phyloP scores from a whole-genome alignment of 352 stramenopile species.

The Globisporangium acanthophoron region DNA sequence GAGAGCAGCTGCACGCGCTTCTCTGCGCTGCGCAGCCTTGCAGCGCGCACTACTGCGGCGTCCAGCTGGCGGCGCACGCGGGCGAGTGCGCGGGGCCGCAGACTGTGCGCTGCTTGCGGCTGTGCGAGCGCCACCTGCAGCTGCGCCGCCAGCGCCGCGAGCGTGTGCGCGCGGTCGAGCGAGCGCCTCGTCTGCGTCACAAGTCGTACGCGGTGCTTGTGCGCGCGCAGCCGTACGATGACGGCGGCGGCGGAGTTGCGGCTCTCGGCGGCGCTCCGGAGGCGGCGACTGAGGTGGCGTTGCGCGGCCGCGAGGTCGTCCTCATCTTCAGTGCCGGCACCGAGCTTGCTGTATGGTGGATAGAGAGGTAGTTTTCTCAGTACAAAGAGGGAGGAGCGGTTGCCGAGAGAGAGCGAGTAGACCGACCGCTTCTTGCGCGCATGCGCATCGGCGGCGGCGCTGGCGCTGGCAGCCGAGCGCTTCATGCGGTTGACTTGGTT shows the following conservation, averaged over 20 bases:
- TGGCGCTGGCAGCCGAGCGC: background rate
- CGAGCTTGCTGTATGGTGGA: background rate
- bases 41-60: background rate
- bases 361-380: background rate
- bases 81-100: slow-evolving; percentile 2
- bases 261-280: background rate
- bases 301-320: background rate
- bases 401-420: background rate
- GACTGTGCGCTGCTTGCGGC: background rate
- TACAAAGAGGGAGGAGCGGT: background rate
- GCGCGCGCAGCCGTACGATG: background rate
- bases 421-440: background rate
- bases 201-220: background rate
- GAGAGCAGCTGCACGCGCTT: background rate
- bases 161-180: background rate
- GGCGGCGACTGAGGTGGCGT: background rate
- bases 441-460: background rate
- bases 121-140: background rate
- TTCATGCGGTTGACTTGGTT: background rate
- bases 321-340: background rate
- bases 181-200: background rate
- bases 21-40: background rate
- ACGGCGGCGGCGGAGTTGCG: background rate
- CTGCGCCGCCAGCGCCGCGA: slow-evolving; percentile 3
- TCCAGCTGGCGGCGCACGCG: slow-evolving; percentile 1